phyloP scores from a whole-genome alignment of 139 green algal species.

The Micractinium sp. region DNA sequence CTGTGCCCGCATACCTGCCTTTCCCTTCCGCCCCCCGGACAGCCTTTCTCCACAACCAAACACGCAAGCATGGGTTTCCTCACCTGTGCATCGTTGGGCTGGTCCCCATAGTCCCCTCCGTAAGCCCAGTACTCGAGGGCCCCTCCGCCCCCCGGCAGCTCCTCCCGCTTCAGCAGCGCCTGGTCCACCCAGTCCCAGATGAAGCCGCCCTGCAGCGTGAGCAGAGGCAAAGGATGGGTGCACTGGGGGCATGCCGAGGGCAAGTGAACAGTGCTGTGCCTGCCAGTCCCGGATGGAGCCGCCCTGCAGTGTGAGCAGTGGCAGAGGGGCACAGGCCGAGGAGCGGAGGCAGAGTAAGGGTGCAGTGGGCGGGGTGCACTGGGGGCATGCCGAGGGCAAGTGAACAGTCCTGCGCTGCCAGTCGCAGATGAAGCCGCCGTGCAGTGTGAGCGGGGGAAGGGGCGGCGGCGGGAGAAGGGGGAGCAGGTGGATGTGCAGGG shows the following conservation, averaged over 20 bases:
- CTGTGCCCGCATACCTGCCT: no score
- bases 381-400: no score
- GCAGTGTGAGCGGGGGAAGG: constrained; percentile 26
- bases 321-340: no score
- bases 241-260: no score
- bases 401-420: constrained; percentile 46
- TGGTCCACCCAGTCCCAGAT: constrained; percentile 99
- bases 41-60: no score
- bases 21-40: no score
- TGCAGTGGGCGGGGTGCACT: no score
- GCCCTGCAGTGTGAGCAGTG: constrained; percentile 44
- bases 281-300: constrained; percentile 98
- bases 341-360: no score
- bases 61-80: no score
- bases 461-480: no score
- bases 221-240: not conserved
- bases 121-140: constrained; percentile 81
- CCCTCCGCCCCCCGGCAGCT: not conserved
- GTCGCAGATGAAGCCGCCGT: constrained; percentile 99
- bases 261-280: no score
- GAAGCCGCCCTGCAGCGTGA: constrained; percentile 87
- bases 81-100: constrained; percentile 78
- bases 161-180: constrained; percentile 61
- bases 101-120: constrained; percentile 95
- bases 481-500: no score